A percentile compares a stretch with the other conserved stretches of the same genome.
phyloP scores from a whole-genome alignment of 2,329 filamentous ascomycete genomes.

The Cladosporium halotolerans region DNA sequence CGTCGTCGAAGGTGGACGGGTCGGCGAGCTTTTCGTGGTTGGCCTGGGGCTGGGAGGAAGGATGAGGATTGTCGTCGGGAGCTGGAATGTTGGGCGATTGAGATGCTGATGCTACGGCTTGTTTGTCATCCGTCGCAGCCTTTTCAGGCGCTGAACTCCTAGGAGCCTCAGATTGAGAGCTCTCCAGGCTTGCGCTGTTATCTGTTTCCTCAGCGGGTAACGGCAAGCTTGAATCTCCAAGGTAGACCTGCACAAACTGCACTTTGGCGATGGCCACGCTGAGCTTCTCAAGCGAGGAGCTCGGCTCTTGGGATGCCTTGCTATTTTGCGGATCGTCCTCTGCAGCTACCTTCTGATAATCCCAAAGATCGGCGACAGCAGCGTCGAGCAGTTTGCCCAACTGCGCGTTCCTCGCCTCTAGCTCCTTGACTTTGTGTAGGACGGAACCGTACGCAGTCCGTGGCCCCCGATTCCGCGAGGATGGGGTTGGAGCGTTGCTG shows the following conservation, averaged over 20 bases:
- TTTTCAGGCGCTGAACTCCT: background rate
- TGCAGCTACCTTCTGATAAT: constrained; percentile 45
- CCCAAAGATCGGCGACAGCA: constrained; percentile 57
- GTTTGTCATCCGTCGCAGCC: background rate
- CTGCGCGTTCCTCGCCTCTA: constrained; percentile 61
- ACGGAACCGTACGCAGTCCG: constrained; percentile 34
- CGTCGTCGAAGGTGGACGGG: constrained; percentile 17
- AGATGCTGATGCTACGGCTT: background rate
- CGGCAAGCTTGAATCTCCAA: constrained; percentile 41
- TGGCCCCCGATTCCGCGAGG: constrained; percentile 33
- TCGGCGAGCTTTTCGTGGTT: constrained; percentile 11
- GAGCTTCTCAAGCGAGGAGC: constrained; percentile 35
- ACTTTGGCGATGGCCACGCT: constrained; percentile 46
- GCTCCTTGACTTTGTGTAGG: constrained; percentile 35
- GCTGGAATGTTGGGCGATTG: background rate
- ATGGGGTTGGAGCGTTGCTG: constrained; percentile 41
- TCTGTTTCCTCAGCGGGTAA: constrained; percentile 34
- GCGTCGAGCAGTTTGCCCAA: constrained; percentile 63
- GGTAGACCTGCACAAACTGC: constrained; percentile 47
- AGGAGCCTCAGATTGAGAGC: constrained; percentile 7
- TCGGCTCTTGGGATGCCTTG: constrained; percentile 15
- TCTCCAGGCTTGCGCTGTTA: background rate
- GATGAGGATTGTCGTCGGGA: background rate
- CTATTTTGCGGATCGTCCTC: constrained; percentile 33
- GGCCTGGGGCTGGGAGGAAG: background rate